Conservation (phyloP, 2,329 filamentous ascomycete species). For the Nothophaeocryptopus gaeumannii region DNA sequence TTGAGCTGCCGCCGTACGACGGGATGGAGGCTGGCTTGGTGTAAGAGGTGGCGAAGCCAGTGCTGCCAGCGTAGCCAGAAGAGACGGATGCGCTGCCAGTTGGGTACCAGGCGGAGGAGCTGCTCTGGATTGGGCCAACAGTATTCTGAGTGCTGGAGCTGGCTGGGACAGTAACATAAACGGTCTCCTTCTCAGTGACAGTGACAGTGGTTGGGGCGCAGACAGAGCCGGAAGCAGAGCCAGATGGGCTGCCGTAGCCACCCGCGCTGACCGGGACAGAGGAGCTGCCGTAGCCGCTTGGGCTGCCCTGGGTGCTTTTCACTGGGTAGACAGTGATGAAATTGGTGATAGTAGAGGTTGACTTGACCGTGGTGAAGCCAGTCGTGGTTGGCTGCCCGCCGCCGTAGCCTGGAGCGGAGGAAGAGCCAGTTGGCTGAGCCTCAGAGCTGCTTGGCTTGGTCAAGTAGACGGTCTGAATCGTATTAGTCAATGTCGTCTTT, state of each 20-base stretch:
- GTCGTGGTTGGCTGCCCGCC: slow-evolving; percentile 13
- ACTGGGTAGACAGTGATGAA: slow-evolving; percentile 36
- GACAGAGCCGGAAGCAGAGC: slow-evolving; percentile 17
- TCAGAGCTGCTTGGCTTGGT: slow-evolving; percentile 21
- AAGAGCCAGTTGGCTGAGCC: slow-evolving; percentile 10
- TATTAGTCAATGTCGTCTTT: background rate
- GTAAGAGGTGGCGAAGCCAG: slow-evolving; percentile 16
- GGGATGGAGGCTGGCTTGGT: slow-evolving; percentile 10
- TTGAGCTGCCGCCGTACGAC: slow-evolving; percentile 2
- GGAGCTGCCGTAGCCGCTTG: slow-evolving; percentile 15
- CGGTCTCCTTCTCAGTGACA: slow-evolving; percentile 35
- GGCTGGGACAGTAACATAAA: slow-evolving; percentile 28
- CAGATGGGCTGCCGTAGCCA: slow-evolving; percentile 9
- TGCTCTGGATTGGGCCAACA: slow-evolving; percentile 21
- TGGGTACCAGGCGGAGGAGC: slow-evolving; percentile 20
- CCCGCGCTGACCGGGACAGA: slow-evolving; percentile 12
- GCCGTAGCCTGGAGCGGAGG: slow-evolving; percentile 3
- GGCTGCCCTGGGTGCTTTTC: slow-evolving; percentile 10
- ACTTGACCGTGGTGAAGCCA: slow-evolving; percentile 26
- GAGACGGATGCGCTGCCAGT: slow-evolving; percentile 12
- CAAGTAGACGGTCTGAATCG: slow-evolving; percentile 24
- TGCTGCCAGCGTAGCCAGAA: slow-evolving; percentile 12
- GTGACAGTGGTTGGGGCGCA: slow-evolving; percentile 34
- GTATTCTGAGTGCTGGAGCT: slow-evolving; percentile 8
- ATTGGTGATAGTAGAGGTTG: slow-evolving; percentile 36